Evolutionary conservation across 129 eudicot genomes (phyloP).

Genomic region (Pittosporum tobira): DNA sequence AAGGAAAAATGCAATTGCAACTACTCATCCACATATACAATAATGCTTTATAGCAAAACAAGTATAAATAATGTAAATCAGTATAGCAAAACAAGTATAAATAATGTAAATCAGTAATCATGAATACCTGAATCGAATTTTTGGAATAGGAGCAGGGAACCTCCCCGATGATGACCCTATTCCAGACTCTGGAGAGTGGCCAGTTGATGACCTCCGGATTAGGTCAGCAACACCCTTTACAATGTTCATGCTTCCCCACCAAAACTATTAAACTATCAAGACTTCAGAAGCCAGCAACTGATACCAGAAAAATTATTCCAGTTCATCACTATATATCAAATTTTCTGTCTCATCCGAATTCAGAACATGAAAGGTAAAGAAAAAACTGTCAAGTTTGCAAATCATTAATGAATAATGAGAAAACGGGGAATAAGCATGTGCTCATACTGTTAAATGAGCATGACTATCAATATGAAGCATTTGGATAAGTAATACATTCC

Average conservation of each 20-base stretch:
- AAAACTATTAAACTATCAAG: constrained; percentile 28
- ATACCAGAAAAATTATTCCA: constrained; percentile 1
- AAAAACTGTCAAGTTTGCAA: too few species aligned
- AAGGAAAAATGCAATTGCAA: too few species aligned
- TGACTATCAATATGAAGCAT: too few species aligned
- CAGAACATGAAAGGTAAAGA: too few species aligned
- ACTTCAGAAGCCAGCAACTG: constrained; percentile 12
- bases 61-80: too few species aligned
- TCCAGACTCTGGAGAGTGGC: constrained; percentile 50
- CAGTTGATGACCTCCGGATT: constrained; percentile 69
- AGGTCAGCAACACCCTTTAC: constrained; percentile 97
- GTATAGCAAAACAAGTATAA: background rate
- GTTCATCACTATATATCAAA: constrained; percentile 16
- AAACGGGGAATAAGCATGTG: too few species aligned
- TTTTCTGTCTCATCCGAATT: too few species aligned
- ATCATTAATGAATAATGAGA: too few species aligned
- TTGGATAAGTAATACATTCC: too few species aligned
- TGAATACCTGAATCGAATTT: constrained; percentile 62
- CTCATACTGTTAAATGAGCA: too few species aligned
- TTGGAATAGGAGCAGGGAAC: constrained; percentile 53
- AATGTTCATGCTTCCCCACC: constrained; percentile 76
- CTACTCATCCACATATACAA: too few species aligned
- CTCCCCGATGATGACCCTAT: constrained; percentile 41
- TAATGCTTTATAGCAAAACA: too few species aligned
- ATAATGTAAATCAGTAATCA: background rate